Base-by-base conservation (phyloP, 495 filamentous ascomycete genomes). In the Podospora appendiculata region DNA sequence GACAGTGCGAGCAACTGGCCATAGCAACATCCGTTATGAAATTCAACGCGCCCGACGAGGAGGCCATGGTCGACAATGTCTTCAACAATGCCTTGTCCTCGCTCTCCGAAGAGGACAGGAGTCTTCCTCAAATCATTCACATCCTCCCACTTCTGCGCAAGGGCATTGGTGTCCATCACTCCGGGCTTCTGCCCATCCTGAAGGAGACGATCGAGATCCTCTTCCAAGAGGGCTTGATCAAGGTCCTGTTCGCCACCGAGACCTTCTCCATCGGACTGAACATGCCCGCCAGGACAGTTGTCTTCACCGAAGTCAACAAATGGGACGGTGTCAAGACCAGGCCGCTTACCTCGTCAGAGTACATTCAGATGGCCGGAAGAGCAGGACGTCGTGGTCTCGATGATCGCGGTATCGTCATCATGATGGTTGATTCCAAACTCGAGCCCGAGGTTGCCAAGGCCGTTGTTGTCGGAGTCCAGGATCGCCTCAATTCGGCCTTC, bases 121-220 rank as follows among this genome's bases (percentile, higher is more conserved):
- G 80, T 35, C 73, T 98, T 16, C 87, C 88, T 1, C 93, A 98
- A 65, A 96, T 98, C 55, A 73, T 83, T 56, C 89, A 97, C 62
- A 88, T 98, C 53, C 72, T 98, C 9, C 93, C 93, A 3, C 77
- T 98, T 39, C 72, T 98, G 35, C 83, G 89, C 40, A 86, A 89
- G 60, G 93, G 93, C 55, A 94, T 98, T 60, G 93, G 93, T 63
- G 86, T 98, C 56, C 93, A 98, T 78, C 93, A 98, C 71, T 95
- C 90, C 17, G 93, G 93, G 49, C 79, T 98, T 10, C 77, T 98
- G 39, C 93, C 93, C 8, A 97, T 98, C 63, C 70, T 98, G 45
- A 98, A 98, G 68, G 93, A 98, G 71, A 96, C 91, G 5, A 97
- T 98, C 61, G 93, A 98, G 69, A 97, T 98, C 66, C 74, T 98